Evolutionary conservation across 225 moss, liverwort and hornwort genomes (phyloP).

Genomic region (Marchantia paleacea): DNA sequence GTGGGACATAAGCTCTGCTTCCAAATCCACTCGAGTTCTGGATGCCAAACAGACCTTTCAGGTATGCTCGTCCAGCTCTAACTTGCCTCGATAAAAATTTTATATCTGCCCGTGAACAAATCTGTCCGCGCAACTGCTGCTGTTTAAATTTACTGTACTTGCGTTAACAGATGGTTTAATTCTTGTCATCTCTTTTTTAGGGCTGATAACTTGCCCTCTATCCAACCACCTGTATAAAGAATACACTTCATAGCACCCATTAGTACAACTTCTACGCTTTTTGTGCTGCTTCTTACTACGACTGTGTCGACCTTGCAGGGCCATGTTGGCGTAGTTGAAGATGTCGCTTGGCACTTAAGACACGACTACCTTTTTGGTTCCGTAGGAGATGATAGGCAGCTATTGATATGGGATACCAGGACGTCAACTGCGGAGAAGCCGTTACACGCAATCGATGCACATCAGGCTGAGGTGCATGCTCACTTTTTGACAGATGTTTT

Average conservation of each 20-base stretch:
- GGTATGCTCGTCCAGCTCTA: constrained; percentile 23
- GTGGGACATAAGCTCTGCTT: constrained; percentile 65
- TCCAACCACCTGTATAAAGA: background rate
- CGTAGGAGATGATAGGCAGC: constrained; percentile 73
- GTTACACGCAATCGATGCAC: constrained; percentile 62
- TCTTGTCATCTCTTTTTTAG: background rate
- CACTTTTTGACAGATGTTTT: background rate
- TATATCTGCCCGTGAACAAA: background rate
- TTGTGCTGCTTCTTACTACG: background rate
- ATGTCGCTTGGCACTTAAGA: constrained; percentile 77
- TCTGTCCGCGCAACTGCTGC: background rate
- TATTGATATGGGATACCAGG: constrained; percentile 78
- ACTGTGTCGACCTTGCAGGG: constrained; percentile 42
- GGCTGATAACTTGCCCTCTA: background rate
- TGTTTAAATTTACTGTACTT: background rate
- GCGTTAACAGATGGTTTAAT: background rate
- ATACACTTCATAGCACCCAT: background rate
- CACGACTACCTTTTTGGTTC: constrained; percentile 75
- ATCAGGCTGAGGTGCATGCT: constrained; percentile 58
- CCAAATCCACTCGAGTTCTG: constrained; percentile 53
- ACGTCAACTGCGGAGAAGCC: constrained; percentile 54
- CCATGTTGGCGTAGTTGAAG: constrained; percentile 76
- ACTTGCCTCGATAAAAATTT: background rate
- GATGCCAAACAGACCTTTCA: constrained; percentile 69
- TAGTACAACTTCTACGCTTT: background rate